Percentiles rank a stretch among this genome's conserved stretches.
phyloP scores from a whole-genome alignment of 208 protist genomes.

The Zelonia costaricensis region DNA sequence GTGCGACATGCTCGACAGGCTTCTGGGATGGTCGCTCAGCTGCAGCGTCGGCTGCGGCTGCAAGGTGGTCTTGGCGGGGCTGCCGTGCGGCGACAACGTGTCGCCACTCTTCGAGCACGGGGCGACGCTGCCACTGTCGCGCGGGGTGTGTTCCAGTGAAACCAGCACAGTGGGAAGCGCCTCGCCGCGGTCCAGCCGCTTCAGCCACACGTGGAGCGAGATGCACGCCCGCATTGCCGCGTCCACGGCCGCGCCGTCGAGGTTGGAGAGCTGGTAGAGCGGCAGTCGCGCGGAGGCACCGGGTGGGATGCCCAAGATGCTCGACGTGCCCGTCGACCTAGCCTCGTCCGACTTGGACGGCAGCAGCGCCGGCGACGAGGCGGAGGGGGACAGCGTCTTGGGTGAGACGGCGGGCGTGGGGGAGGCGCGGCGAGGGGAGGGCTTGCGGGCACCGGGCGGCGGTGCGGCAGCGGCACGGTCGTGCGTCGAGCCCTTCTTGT shows the following conservation, averaged over 20 bases:
- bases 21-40: not conserved
- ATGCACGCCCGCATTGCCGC: constrained; percentile 22
- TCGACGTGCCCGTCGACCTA: not conserved
- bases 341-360: not conserved
- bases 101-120: not conserved
- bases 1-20: constrained; percentile 7
- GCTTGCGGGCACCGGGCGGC: too few relatives aligned
- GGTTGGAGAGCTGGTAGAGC: constrained; percentile 36
- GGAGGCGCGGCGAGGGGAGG: too few relatives aligned
- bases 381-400: not conserved
- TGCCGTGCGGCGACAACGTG: not conserved
- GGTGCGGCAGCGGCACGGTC: too few relatives aligned
- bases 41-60: not conserved
- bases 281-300: constrained; percentile 24
- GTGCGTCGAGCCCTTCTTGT: not conserved
- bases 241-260: constrained; percentile 10
- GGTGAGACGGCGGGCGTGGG: too few relatives aligned
- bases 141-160: constrained; percentile 6
- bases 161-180: too few relatives aligned
- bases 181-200: constrained; percentile 5
- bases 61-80: not conserved
- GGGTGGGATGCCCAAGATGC: constrained; percentile 1
- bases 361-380: not conserved
- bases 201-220: constrained; percentile 25
- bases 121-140: not conserved